phyloP scores from a whole-genome alignment of 163 green algal genomes.

The Volvox carteri region DNA sequence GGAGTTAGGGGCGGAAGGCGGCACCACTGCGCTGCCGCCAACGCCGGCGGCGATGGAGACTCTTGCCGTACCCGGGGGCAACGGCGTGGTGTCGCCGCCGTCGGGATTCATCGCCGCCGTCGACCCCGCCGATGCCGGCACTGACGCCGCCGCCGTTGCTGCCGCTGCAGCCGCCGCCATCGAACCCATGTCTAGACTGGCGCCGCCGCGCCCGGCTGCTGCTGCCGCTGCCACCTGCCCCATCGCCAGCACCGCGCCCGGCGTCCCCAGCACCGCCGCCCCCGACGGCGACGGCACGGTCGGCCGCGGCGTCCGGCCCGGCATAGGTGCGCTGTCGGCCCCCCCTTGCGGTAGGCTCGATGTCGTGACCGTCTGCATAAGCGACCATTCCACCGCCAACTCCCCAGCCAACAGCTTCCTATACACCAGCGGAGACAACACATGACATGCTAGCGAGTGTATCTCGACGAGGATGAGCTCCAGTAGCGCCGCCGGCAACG shows the following conservation, averaged over 20 bases:
- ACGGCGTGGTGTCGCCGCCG: not conserved
- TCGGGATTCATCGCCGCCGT: not conserved
- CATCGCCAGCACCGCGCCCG: not conserved
- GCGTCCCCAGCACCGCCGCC: not conserved
- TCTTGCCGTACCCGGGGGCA: not conserved
- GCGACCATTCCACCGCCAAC: slow-evolving; percentile 43
- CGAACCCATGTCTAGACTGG: not conserved
- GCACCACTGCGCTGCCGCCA: not conserved
- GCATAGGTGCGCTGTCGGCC: not conserved
- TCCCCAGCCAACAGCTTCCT: slow-evolving; percentile 50
- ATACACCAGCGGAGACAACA: slow-evolving; percentile 54
- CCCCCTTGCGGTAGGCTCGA: slow-evolving; percentile 27
- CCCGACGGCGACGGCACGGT: not conserved
- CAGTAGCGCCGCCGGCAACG: slow-evolving; percentile 45
- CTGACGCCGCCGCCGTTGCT: not conserved
- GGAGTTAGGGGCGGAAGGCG: slow-evolving; percentile 9
- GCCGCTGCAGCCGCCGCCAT: not conserved
- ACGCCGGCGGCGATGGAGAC: not conserved
- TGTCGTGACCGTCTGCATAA: slow-evolving; percentile 51
- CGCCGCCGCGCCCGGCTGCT: not conserved
- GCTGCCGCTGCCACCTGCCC: not conserved
- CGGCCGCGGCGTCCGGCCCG: not conserved
- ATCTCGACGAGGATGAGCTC: slow-evolving; percentile 50
- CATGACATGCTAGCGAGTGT: slow-evolving; percentile 42
- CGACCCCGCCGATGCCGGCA: not conserved